Evolutionary conservation across 2,329 filamentous ascomycete species (phyloP), one percentile per base, ranked within the genome.

Genomic region (Monosporascus sp.): DNA sequence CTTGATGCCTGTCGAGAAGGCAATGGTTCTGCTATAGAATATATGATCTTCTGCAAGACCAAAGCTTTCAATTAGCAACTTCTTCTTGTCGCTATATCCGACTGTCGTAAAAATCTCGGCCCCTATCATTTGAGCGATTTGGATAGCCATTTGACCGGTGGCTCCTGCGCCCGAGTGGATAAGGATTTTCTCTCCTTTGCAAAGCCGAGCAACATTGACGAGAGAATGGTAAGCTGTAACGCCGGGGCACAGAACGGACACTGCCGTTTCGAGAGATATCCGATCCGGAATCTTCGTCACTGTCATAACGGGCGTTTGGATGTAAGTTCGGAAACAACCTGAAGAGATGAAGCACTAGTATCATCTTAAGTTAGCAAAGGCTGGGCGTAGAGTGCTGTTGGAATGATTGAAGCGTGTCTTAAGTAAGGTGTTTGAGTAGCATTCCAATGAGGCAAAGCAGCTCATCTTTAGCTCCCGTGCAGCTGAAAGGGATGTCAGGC

Each of bases 41-140:
- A 73, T 69, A 48, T 70, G 69, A 9, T 63, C 57, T 3, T 57
- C 53, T 0, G 65, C 60, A 7, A 74, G 66, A 2, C 57, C 58
- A 34, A 67, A 72, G 1, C 50, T 54, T 1, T 68, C 58, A 11
- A 64, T 62, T 1, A 73, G 52, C 11, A 69, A 56, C n/a, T 66
- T 46, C 19, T 60, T 64, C 53, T 74, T 72, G 17, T 66, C 62
- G 3, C 61, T 48, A 7, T 59, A 64, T 4, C 66, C 60, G 19
- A 71, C 69, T 0, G 71, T 73, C 1, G 62, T 61, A 27, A 68
- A 71, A 0, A 73, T 58, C 34, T 66, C 60, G 1, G 63, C 61
- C 1, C 56, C 61, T 16, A 44, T 41, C 8, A 55, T 50, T 24
- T 56, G 54, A n/a, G 58, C 58, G n/a, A 62, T 48, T 51, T 56